Evolutionary conservation across 1,284 basidiomycete genomes (phyloP).

Genomic region (Coniferiporia weirii): DNA sequence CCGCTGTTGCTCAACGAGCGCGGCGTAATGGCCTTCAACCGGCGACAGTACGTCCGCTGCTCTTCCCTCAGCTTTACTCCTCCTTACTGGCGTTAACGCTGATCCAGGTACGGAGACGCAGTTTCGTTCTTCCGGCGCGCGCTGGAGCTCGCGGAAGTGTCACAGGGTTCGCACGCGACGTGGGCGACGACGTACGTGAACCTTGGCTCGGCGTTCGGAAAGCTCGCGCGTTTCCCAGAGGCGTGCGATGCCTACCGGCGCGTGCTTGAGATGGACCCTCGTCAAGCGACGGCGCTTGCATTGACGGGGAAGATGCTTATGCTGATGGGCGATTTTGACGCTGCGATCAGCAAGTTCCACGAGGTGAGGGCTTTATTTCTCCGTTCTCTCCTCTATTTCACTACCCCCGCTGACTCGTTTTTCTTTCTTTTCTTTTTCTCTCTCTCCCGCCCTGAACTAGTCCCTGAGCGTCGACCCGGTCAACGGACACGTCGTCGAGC

Average conservation of each 20-base stretch:
- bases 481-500: slow-evolving; percentile 79
- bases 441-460: slow-evolving; percentile 30
- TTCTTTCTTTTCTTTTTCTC: too few species aligned
- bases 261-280: slow-evolving; percentile 78
- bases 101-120: slow-evolving; percentile 61
- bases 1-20: slow-evolving; percentile 89
- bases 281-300: slow-evolving; percentile 71
- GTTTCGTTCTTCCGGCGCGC: slow-evolving; percentile 67
- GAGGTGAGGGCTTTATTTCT: slow-evolving; percentile 49
- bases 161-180: slow-evolving; percentile 76
- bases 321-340: slow-evolving; percentile 63
- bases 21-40: slow-evolving; percentile 89
- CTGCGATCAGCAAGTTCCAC: slow-evolving; percentile 84
- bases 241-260: slow-evolving; percentile 68
- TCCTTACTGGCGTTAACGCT: slow-evolving; percentile 14
- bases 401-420: neutral
- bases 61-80: slow-evolving; percentile 7
- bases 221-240: slow-evolving; percentile 66
- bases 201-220: slow-evolving; percentile 81
- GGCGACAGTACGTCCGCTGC: slow-evolving; percentile 59
- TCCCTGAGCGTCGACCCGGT: slow-evolving; percentile 82
- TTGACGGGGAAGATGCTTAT: slow-evolving; percentile 84
- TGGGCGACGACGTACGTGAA: slow-evolving; percentile 91
- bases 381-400: neutral
- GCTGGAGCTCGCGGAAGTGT: slow-evolving; percentile 68